Evolutionary conservation across 169 alveolate genomes (phyloP).

Genomic region (Eimeria sp.): DNA sequence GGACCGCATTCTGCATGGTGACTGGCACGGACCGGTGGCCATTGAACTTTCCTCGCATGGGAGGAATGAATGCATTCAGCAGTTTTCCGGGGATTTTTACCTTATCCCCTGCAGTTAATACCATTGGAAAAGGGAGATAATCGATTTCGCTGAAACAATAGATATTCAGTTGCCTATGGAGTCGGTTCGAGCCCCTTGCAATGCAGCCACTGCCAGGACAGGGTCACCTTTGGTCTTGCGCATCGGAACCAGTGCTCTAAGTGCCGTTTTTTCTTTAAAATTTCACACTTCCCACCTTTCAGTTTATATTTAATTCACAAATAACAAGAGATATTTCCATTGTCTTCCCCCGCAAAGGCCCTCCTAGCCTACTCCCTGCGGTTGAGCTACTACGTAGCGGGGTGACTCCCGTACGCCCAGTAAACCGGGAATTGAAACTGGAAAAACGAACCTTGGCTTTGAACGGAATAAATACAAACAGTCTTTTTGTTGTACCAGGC

Average conservation of each 20-base stretch:
- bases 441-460: not conserved
- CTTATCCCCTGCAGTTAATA: not conserved
- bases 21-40: constrained; percentile 22
- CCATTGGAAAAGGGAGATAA: not conserved
- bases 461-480: too few relatives aligned
- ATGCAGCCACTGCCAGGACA: not conserved
- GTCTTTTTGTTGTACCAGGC: not conserved
- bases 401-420: not conserved
- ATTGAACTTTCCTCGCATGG: not conserved
- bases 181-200: not conserved
- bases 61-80: not conserved
- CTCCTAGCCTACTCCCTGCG: not conserved
- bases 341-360: not conserved
- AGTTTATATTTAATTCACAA: not conserved
- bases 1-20: not conserved
- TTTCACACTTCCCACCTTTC: not conserved
- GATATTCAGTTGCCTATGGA: not conserved
- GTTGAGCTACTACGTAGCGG: not conserved
- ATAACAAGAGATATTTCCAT: not conserved
- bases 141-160: not conserved
- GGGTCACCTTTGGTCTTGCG: not conserved
- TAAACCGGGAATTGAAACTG: not conserved
- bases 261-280: not conserved
- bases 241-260: not conserved
- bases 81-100: not conserved